Percentiles rank a stretch among this genome's conserved stretches.
Evolutionary conservation across 306 rosid species (phyloP).

Genomic region (Vigna radiata): DNA sequence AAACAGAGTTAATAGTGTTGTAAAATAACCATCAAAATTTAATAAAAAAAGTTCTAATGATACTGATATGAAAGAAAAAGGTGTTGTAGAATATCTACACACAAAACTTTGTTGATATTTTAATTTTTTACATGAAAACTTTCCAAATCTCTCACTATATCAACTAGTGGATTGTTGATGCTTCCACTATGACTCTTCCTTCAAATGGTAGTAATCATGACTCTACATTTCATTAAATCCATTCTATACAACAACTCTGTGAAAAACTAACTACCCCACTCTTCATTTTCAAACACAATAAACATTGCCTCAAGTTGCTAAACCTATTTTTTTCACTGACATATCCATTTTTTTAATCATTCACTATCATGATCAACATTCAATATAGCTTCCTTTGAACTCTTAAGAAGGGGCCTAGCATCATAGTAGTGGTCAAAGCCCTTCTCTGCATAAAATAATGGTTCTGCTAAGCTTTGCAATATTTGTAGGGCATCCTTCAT

Average conservation of each 20-base stretch:
- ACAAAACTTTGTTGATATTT: neutral
- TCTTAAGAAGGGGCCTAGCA: conserved; percentile 47
- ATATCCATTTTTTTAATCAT: neutral
- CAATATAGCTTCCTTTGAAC: conserved; percentile 28
- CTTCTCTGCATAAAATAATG: conserved; percentile 32
- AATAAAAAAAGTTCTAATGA: too few relatives aligned
- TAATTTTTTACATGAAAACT: neutral
- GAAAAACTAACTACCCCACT: neutral
- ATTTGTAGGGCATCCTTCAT: conserved; percentile 45
- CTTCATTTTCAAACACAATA: neutral
- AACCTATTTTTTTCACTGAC: neutral
- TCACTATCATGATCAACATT: conserved; percentile 16
- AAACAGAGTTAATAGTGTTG: neutral
- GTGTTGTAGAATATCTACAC: neutral
- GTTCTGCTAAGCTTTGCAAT: conserved; percentile 33
- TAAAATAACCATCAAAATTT: neutral
- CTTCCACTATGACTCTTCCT: neutral
- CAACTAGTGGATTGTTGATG: neutral
- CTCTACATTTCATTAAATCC: too few relatives aligned
- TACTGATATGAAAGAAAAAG: too few relatives aligned
- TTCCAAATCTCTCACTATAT: neutral
- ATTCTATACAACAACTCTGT: neutral
- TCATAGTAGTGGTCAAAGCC: conserved; percentile 33
- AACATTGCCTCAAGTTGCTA: conserved; percentile 35
- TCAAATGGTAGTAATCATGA: too few relatives aligned